Base-by-base conservation (phyloP, 768 basidiomycete species). In the Tephrocybe sp. region DNA sequence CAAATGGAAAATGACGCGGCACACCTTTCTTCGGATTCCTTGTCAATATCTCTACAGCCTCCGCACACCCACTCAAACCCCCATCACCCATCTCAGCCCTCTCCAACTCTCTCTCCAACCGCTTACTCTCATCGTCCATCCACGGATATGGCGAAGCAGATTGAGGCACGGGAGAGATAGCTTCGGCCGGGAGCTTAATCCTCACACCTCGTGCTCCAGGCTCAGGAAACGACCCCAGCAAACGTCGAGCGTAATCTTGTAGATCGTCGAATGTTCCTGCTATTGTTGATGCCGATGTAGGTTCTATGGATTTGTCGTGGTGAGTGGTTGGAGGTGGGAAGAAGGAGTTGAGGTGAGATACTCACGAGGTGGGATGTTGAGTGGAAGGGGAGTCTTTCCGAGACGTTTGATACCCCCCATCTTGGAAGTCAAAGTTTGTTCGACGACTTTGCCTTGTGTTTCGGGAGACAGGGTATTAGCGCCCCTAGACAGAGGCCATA, bases 11-110 rank as follows among this genome's bases (percentile, higher is more conserved):
- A 36, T 48, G 11, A 22, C 29, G 41, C 55, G 31, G 60, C 80
- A 42, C 49, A 91, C 94, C 80, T 74, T 95, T 97, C 67, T 86
- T 90, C 2, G 91, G 83, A 64, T 91, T 91, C 47, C 94, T 70
- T 15, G 93, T 94, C 50, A 97, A 69, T 43, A 94, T 83, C 72
- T 97, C 93, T 11, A 95, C 92, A 0, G 92, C 90, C 63, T 94
- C 86, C 39, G 91, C 74, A 64, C 84, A 91, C 16, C 79, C 83
- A 38, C 69, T 77, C 59, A 76, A 53, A 3, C 69, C 78, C 18
- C 73, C 67, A 29, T 79, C 81, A 6, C 22, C 49, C 39, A 3
- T 15, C 31, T 72, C 69, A 16, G 64, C 64, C 52, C 60, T 64
- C 52, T 69, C 70, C 33, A 45, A 22, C 49, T 66, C 77, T 67